These are phyloP conservation scores for Notholithocarpus densiflorus DNA, from an alignment of 306 rosid species.

Conservation along the genomic window DNA sequence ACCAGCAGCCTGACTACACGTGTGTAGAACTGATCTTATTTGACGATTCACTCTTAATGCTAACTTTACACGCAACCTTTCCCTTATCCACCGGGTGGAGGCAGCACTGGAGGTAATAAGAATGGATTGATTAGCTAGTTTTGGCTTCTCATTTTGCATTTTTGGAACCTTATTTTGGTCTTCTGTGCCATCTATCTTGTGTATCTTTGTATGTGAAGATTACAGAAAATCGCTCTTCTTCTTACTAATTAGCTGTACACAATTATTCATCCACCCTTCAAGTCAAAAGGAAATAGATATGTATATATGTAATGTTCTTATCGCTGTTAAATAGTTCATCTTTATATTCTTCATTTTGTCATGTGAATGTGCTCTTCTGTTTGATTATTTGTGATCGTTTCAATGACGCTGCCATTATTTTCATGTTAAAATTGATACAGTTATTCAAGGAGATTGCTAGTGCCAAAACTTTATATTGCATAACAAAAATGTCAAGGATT, in stretches of 20 bases:
- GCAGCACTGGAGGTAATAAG: conserved; percentile 64
- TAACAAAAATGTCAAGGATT: background rate
- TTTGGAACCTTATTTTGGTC: conserved; percentile 19
- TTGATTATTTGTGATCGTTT: background rate
- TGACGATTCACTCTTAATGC: conserved; percentile 75
- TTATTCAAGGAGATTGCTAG: no score
- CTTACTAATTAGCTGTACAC: conserved; percentile 76
- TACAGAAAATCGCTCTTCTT: conserved; percentile 40
- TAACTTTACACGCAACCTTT: conserved; percentile 72
- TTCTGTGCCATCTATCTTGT: conserved; percentile 49
- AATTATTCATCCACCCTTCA: conserved; percentile 40
- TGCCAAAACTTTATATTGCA: background rate
- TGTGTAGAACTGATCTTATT: conserved; percentile 75
- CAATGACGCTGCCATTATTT: background rate
- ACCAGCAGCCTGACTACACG: conserved; percentile 66
- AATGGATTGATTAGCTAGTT: conserved; percentile 58
- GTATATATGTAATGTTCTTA: conserved; percentile 67
- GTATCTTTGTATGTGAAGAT: conserved; percentile 51
- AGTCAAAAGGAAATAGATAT: conserved; percentile 53
- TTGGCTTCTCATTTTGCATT: conserved; percentile 23
- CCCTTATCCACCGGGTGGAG: conserved; percentile 54
- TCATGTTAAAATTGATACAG: conserved; percentile 3
- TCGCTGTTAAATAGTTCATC: conserved; percentile 47
- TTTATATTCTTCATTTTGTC: conserved; percentile 36
- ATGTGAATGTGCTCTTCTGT: conserved; percentile 11